A percentile compares a stretch with the other conserved stretches of the same genome.
Conservation (phyloP, 2,329 filamentous ascomycete species). For the Aspergillus vadensis region DNA sequence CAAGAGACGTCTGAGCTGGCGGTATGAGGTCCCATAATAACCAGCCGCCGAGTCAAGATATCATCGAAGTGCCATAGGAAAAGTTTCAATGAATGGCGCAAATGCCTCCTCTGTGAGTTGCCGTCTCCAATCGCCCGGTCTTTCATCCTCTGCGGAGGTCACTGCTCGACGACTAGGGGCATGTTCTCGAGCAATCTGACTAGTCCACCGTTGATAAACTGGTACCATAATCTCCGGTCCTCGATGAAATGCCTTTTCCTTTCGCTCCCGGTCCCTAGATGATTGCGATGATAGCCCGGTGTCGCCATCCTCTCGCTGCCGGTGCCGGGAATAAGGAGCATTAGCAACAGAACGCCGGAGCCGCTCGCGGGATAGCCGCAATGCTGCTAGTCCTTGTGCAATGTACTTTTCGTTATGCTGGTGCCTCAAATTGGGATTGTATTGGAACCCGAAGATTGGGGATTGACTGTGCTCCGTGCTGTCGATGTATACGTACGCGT, state of each 20-base stretch:
- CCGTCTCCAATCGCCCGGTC: constrained; percentile 2
- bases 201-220: no score
- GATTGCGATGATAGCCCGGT: not conserved
- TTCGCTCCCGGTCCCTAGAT: no score
- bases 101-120: not conserved
- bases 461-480: not conserved
- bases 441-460: constrained; percentile 2
- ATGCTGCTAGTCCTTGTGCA: not conserved
- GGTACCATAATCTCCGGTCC: no score
- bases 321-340: no score
- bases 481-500: not conserved
- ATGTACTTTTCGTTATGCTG: not conserved
- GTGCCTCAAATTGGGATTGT: not conserved
- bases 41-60: no score
- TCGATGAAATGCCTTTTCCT: not conserved
- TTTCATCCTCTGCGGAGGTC: not conserved
- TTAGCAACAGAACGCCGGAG: not conserved
- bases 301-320: no score
- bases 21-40: no score
- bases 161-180: no score
- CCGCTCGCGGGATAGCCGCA: not conserved
- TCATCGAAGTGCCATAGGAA: not conserved
- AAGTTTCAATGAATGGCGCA: not conserved
- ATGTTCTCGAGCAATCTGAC: no score
- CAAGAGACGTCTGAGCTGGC: no score